phyloP scores from a whole-genome alignment of 495 filamentous ascomycete genomes.

The Hyphodiscus hymeniophilus region DNA sequence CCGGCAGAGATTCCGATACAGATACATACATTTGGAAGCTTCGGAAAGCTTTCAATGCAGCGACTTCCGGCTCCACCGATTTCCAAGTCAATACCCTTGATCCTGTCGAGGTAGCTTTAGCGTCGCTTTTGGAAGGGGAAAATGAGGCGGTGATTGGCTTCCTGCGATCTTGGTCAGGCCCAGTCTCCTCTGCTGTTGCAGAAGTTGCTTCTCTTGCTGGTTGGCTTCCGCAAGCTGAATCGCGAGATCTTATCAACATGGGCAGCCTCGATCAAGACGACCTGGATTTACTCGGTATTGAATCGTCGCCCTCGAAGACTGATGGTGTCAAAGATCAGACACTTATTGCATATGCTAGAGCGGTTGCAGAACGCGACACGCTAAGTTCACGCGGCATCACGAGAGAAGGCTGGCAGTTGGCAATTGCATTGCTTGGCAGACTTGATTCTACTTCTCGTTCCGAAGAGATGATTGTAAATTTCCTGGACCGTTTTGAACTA shows the following conservation, averaged over 20 bases:
- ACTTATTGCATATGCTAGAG: conserved; percentile 62
- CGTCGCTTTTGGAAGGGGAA: conserved; percentile 70
- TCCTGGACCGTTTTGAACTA: conserved; percentile 57
- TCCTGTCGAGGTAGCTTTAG: conserved; percentile 68
- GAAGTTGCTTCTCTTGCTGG: conserved; percentile 67
- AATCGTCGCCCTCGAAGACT: conserved; percentile 31
- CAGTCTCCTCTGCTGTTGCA: conserved; percentile 64
- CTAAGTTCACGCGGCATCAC: conserved; percentile 26
- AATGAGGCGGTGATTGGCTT: conserved; percentile 64
- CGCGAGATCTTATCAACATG: conserved; percentile 33
- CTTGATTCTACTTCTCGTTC: conserved; percentile 57
- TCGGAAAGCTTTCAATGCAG: conserved; percentile 38
- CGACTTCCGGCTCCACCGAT: conserved; percentile 29
- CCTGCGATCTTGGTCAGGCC: conserved; percentile 68
- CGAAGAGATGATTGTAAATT: conserved; percentile 55
- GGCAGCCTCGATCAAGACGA: conserved; percentile 44
- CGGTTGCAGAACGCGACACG: conserved; percentile 36
- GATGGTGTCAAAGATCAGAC: conserved; percentile 60
- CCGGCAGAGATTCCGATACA: conserved; percentile 25
- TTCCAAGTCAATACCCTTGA: conserved; percentile 67
- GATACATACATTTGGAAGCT: conserved; percentile 35
- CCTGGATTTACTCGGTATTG: conserved; percentile 44
- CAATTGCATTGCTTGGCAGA: conserved; percentile 65
- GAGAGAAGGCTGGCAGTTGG: conserved; percentile 78
- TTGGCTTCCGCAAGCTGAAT: conserved; percentile 57